Base-by-base conservation (phyloP, 1,284 basidiomycete genomes). In the Cutaneotrichosporon curvatum region DNA sequence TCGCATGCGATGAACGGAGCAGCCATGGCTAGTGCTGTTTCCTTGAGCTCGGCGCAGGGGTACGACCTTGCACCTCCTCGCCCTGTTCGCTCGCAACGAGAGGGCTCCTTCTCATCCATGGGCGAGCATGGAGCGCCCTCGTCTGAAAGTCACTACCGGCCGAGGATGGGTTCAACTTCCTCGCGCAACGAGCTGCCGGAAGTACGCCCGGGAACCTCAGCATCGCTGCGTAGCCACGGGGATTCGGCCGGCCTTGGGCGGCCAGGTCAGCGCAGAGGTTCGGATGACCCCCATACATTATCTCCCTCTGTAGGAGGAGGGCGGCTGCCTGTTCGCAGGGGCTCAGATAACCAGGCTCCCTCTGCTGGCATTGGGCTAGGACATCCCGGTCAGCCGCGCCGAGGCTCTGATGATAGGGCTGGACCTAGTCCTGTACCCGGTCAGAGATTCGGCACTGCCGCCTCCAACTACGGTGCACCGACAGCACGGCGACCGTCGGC, bases 31-130 rank as follows among this genome's bases (percentile, higher is more conserved):
- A 14, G n/a, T 12, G 14, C 32, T 34, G 43, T n/a, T 4, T 31
- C 35, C 4, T 12, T 12, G 9, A 32, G 14, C 15, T 37, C 43
- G n/a, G 31, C 32, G 7, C 32, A 40, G 22, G 32, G 19, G 4
- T 7, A 28, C 12, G 43, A 44, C 20, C 43, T 44, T 6, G 43
- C 28, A 8, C 43, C 43, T 4, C 43, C 43, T 16, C 25, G 34
- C 2, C 15, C 15, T 7, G 10, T 9, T 9, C 40, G 35, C 8
- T 15, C 32, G 3, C 35, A 44, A 15, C 43, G 43, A 15, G 37
- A 28, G 9, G 43, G 43, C 3, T 44, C 43, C 25, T 44, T 44
- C 28, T 44, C 43, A 18, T 37, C 35, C 35, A 37, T 37, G 18
- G 36, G 37, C 36, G 32, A 35, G 28, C 34, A 28, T 4, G 28